Base-by-base conservation (phyloP, 257 asterid species). In the Solanum pennellii region DNA sequence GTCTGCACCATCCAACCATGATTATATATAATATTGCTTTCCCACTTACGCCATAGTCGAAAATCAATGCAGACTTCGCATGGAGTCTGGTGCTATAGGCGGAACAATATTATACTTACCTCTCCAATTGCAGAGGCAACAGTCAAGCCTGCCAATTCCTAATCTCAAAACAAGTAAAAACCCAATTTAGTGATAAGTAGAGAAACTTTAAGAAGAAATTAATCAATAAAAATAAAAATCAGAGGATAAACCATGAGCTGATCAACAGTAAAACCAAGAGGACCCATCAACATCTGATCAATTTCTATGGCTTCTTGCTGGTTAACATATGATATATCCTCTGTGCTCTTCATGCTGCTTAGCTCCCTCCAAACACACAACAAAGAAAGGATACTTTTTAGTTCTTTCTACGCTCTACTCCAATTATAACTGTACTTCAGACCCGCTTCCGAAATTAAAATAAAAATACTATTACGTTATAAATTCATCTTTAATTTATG, bases 211-310 rank as follows among this genome's bases (percentile, higher is more conserved):
- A 47, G 62, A 56, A 59, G 11, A 6, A 39, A 16, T n/a, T 49
- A 33, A 33, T 33, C 5, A 33, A 33, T 33, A 41, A 1, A 1
- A 7, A 69, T 9, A 25, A 80, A 74, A 18, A 8, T 9, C 12
- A 59, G 77, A 83, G 76, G 59, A 75, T 86, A 39, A 37, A 93
- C 98, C 98, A 95, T 95, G 84, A 95, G 88, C 91, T 95, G 98
- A 92, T 94, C 96, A 56, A 91, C 91, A 90, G 93, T 92, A 88
- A 94, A 95, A 6, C 98, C 96, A 66, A 94, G 90, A 29, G 95
- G 95, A 7, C 98, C 98, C 97, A 94, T 94, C 79, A 94, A 92
- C 86, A 92, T 91, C 42, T 94, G 93, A 89, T 94, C 96, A 45
- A 95, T 89, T 87, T 94, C 96, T 83, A 92, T 92, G 86, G 98